Conservation (phyloP, 2,329 filamentous ascomycete species). For the Rasamsonia emersonii region DNA sequence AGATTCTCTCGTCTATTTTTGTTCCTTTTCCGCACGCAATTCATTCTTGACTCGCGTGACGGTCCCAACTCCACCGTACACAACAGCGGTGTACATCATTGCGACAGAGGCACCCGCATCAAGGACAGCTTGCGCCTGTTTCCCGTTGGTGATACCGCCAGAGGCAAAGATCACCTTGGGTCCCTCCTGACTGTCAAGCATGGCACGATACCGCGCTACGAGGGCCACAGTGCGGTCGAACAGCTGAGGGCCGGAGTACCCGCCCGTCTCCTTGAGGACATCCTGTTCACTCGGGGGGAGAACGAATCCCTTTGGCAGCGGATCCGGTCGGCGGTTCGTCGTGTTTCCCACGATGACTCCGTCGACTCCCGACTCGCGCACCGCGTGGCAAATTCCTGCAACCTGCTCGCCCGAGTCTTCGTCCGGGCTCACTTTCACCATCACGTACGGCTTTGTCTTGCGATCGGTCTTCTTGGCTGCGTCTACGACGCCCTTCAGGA, state of each 20-base stretch:
- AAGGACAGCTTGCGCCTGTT: slow-evolving; percentile 71
- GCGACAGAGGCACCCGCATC: slow-evolving; percentile 85
- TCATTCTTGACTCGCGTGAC: slow-evolving; percentile 46
- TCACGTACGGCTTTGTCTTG: slow-evolving; percentile 68
- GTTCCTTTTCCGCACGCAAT: slow-evolving; percentile 31
- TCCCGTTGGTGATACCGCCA: slow-evolving; percentile 82
- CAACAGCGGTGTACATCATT: slow-evolving; percentile 78
- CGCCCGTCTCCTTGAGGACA: slow-evolving; percentile 67
- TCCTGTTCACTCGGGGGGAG: slow-evolving; percentile 59
- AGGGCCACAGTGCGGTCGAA: slow-evolving; percentile 71
- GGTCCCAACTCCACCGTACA: slow-evolving; percentile 55
- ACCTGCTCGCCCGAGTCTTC: slow-evolving; percentile 82
- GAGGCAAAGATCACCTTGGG: slow-evolving; percentile 65
- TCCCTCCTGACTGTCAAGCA: slow-evolving; percentile 49
- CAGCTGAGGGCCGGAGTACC: slow-evolving; percentile 84
- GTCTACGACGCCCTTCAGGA: slow-evolving; percentile 73
- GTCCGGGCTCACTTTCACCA: slow-evolving; percentile 97
- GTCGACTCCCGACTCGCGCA: slow-evolving; percentile 77
- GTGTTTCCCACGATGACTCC: slow-evolving; percentile 97
- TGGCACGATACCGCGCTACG: slow-evolving; percentile 67
- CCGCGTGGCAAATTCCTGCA: slow-evolving; percentile 76
- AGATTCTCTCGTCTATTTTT: slow-evolving; percentile 14
- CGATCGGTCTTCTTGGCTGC: slow-evolving; percentile 63
- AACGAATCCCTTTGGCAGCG: slow-evolving; percentile 58
- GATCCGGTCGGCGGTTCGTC: slow-evolving; percentile 68